These are phyloP conservation scores for Arabidopsis arenosa DNA, from an alignment of 345 rosid genomes.

Conservation along the genomic window DNA sequence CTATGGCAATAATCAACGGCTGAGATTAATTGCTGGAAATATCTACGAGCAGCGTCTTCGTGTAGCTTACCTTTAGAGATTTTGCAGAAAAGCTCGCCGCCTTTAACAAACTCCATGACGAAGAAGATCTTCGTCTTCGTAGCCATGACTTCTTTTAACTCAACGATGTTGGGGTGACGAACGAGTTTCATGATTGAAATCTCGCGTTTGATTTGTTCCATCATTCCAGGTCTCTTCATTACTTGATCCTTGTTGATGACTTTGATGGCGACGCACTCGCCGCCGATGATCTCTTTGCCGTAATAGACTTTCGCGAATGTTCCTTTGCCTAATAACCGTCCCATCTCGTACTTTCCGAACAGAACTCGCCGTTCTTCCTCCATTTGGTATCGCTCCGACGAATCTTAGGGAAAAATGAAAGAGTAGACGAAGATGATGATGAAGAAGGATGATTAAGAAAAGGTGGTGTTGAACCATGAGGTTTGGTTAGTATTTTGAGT, in stretches of 20 bases:
- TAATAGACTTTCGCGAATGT: constrained; percentile 84
- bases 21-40: constrained; percentile 73
- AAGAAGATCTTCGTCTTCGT: constrained; percentile 70
- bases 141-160: constrained; percentile 81
- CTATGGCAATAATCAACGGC: constrained; percentile 88
- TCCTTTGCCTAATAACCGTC: constrained; percentile 77
- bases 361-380: constrained; percentile 57
- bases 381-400: constrained; percentile 44
- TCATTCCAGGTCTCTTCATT: constrained; percentile 56
- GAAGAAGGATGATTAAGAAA: constrained; percentile 2
- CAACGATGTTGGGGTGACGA: constrained; percentile 73
- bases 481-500: constrained; percentile 2
- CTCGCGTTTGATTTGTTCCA: constrained; percentile 77
- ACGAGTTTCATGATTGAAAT: constrained; percentile 78
- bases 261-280: constrained; percentile 70
- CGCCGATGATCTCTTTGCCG: constrained; percentile 52
- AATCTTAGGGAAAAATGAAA: neutral
- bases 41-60: constrained; percentile 62
- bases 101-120: constrained; percentile 81
- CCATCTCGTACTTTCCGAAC: constrained; percentile 76
- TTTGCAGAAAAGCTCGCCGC: constrained; percentile 79
- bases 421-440: neutral
- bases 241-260: constrained; percentile 64
- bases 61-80: constrained; percentile 62
- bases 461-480: constrained; percentile 5